Percentiles rank a stretch among this genome's conserved stretches.
These are phyloP conservation scores for Vitis hybrid DNA, from an alignment of 177 flowering plant species.

Conservation along the genomic window DNA sequence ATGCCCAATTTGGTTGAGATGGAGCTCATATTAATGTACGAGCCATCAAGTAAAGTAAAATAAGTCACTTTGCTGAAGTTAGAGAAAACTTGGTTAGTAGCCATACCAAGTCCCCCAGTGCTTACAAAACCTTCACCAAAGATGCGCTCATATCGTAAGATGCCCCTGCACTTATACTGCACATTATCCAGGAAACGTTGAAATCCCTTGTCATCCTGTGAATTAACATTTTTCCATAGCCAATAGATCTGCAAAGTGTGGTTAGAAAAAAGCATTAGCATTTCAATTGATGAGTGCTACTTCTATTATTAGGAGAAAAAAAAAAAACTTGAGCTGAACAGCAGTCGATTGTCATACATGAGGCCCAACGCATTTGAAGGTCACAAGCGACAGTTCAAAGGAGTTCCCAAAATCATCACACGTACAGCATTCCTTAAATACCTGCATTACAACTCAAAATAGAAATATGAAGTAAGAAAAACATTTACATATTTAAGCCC, in stretches of 20 bases:
- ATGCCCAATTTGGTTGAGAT: too few relatives aligned
- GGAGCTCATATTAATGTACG: too few relatives aligned
- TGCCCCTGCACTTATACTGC: constrained; percentile 79
- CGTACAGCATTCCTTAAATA: constrained; percentile 74
- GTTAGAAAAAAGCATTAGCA: background rate
- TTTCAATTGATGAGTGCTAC: too few relatives aligned
- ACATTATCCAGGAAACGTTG: constrained; percentile 91
- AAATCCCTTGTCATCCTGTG: constrained; percentile 75
- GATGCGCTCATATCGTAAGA: constrained; percentile 90
- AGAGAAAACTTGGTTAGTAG: background rate
- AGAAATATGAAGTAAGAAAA: too few relatives aligned
- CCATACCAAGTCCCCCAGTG: constrained; percentile 95
- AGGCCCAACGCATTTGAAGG: constrained; percentile 91
- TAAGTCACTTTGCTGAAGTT: background rate
- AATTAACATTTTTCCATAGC: constrained; percentile 79
- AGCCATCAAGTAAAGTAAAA: too few relatives aligned
- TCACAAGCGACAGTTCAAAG: constrained; percentile 71
- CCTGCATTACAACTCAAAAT: constrained; percentile 35
- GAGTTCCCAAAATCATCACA: constrained; percentile 61
- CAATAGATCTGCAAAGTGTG: constrained; percentile 75
- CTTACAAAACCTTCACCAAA: constrained; percentile 97
- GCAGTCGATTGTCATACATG: constrained; percentile 54
- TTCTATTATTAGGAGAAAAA: too few relatives aligned
- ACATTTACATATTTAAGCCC: too few relatives aligned
- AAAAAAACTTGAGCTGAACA: too few relatives aligned